Conservation (phyloP, 805 yeast species). For the Ogataea polymorpha region DNA sequence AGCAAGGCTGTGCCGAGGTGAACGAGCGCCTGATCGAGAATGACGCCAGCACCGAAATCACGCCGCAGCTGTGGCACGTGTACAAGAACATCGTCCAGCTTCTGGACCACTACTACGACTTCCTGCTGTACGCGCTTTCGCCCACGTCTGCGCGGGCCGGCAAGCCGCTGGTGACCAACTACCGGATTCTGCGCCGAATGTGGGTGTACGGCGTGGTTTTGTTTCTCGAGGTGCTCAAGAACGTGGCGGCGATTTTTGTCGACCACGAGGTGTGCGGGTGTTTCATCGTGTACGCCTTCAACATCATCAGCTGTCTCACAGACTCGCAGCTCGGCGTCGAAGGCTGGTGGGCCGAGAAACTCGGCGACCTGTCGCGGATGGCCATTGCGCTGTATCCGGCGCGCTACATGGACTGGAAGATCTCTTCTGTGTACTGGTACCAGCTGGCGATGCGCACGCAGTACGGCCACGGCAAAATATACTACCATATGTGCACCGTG, state of each 20-base stretch:
- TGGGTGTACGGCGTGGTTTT: conserved; percentile 89
- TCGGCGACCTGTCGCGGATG: conserved; percentile 85
- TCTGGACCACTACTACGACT: conserved; percentile 69
- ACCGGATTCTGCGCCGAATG: conserved; percentile 73
- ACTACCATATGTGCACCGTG: conserved; percentile 85
- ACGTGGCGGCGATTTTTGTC: conserved; percentile 62
- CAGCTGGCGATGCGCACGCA: conserved; percentile 66
- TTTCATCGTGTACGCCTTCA: conserved; percentile 70
- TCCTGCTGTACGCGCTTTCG: conserved; percentile 64
- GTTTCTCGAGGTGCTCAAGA: conserved; percentile 71
- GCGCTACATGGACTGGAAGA: conserved; percentile 80
- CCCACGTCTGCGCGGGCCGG: conserved; percentile 71
- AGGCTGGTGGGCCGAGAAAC: conserved; percentile 79
- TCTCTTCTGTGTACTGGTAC: conserved; percentile 83
- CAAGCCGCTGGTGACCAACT: conserved; percentile 69
- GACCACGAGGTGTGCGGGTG: conserved; percentile 79
- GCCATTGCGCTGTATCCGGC: conserved; percentile 82
- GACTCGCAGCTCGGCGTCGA: conserved; percentile 56
- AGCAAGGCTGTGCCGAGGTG: conserved; percentile 62
- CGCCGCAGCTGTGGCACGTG: conserved; percentile 65
- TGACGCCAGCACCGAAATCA: conserved; percentile 48
- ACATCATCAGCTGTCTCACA: conserved; percentile 50
- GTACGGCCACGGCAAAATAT: conserved; percentile 81
- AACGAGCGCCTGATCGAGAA: conserved; percentile 47
- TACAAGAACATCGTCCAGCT: conserved; percentile 65